Conservation (phyloP, 1,139 yeast species). For the Protomyces gravidus region DNA sequence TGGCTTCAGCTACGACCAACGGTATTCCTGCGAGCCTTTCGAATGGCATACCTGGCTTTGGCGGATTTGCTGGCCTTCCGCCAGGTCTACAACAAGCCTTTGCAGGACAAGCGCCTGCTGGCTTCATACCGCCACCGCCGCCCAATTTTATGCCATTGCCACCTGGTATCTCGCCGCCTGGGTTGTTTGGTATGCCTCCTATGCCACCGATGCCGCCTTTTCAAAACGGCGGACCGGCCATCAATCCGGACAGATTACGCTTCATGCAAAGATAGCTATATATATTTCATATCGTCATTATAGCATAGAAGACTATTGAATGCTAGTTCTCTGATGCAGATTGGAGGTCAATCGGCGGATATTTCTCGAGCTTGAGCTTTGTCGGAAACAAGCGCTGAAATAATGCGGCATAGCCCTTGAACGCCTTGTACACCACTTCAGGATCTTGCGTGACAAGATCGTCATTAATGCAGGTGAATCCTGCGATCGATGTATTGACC, state of each 20-base stretch:
- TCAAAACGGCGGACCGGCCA: not conserved
- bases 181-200: not conserved
- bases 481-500: not conserved
- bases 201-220: too few species aligned
- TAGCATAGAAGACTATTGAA: not conserved
- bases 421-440: not conserved
- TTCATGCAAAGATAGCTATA: too few species aligned
- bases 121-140: not conserved
- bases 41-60: conserved; percentile 20
- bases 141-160: not conserved
- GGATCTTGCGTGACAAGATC: not conserved
- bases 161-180: not conserved
- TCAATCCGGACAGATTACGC: conserved; percentile 11
- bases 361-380: not conserved
- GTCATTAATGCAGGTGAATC: conserved; percentile 4
- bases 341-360: too few species aligned
- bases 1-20: not conserved
- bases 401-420: not conserved
- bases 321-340: too few species aligned
- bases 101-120: not conserved
- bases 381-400: not conserved
- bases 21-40: not conserved
- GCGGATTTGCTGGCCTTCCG: not conserved
- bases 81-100: not conserved
- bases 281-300: not conserved